These are phyloP conservation scores for Coffea humblotiana DNA, from an alignment of 305 asterid species.

Conservation along the genomic window DNA sequence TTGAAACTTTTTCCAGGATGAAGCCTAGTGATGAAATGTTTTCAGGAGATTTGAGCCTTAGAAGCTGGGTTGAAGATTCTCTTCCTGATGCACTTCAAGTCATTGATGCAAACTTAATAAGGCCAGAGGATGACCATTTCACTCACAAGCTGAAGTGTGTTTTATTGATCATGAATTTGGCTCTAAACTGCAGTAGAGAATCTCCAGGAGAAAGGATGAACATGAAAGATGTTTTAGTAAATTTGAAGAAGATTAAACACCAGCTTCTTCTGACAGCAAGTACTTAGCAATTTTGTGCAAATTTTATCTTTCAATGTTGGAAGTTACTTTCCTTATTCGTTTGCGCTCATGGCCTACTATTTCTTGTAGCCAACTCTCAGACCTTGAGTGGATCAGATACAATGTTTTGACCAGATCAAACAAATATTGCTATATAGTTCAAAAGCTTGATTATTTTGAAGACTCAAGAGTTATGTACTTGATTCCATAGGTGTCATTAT, in stretches of 20 bases:
- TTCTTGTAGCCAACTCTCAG: too few relatives aligned
- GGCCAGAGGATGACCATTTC: background rate
- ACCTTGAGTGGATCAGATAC: too few relatives aligned
- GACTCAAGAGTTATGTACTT: too few relatives aligned
- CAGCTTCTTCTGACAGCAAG: background rate
- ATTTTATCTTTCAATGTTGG: too few relatives aligned
- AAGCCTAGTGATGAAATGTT: constrained; percentile 36
- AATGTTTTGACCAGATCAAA: too few relatives aligned
- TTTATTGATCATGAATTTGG: background rate
- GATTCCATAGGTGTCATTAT: too few relatives aligned
- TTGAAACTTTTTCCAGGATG: constrained; percentile 36
- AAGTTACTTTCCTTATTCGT: too few relatives aligned
- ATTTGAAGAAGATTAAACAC: background rate
- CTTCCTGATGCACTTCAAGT: background rate
- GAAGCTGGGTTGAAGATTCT: background rate
- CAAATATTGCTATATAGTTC: too few relatives aligned
- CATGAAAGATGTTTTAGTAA: background rate
- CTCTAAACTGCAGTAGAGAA: background rate
- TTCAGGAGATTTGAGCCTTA: constrained; percentile 15
- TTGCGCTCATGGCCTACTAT: background rate
- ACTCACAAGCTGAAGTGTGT: background rate
- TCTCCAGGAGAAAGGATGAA: background rate
- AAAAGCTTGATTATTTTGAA: too few relatives aligned
- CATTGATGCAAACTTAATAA: background rate
- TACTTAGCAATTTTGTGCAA: background rate